These are phyloP conservation scores for Tetracladium maxilliforme DNA, from an alignment of 2,329 filamentous ascomycete species.

Conservation along the genomic window DNA sequence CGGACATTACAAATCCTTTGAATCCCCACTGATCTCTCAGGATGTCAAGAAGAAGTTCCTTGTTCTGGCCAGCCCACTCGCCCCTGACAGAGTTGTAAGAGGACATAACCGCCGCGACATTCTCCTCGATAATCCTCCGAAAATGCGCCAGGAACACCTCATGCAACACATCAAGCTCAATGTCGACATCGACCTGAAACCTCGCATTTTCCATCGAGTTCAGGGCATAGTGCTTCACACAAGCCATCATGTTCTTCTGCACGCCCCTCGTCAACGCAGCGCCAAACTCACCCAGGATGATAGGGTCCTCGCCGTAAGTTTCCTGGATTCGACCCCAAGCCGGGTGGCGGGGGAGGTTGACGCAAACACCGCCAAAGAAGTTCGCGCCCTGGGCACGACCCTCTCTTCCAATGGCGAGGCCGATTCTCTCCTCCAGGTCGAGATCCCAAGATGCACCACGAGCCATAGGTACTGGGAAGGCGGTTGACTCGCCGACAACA, in stretches of 20 bases:
- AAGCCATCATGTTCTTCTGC: constrained; percentile 12
- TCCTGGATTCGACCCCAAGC: constrained; percentile 11
- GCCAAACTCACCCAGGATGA: constrained; percentile 11
- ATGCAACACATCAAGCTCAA: constrained; percentile 11
- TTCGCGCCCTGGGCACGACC: constrained; percentile 13
- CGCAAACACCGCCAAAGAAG: constrained; percentile 11
- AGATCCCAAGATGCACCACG: constrained; percentile 13
- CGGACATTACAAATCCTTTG: constrained; percentile 5
- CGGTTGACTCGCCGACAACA: constrained; percentile 5
- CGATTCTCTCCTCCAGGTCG: constrained; percentile 9
- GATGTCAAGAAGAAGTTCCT: constrained; percentile 3
- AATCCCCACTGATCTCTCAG: constrained; percentile 4
- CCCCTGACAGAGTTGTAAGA: constrained; percentile 5
- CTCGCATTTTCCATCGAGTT: constrained; percentile 15
- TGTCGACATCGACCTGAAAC: constrained; percentile 11
- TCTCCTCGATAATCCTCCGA: constrained; percentile 3
- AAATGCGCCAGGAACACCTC: constrained; percentile 10
- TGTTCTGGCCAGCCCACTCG: constrained; percentile 5
- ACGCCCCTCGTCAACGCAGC: constrained; percentile 9
- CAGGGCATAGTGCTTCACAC: constrained; percentile 14
- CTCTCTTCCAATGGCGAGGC: constrained; percentile 11
- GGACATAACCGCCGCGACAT: constrained; percentile 4
- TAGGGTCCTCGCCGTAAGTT: constrained; percentile 11
- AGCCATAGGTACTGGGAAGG: constrained; percentile 6
- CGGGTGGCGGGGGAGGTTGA: constrained; percentile 13